Evolutionary conservation across 495 filamentous ascomycete genomes (phyloP).

Genomic region (Aspergillus ostianus): DNA sequence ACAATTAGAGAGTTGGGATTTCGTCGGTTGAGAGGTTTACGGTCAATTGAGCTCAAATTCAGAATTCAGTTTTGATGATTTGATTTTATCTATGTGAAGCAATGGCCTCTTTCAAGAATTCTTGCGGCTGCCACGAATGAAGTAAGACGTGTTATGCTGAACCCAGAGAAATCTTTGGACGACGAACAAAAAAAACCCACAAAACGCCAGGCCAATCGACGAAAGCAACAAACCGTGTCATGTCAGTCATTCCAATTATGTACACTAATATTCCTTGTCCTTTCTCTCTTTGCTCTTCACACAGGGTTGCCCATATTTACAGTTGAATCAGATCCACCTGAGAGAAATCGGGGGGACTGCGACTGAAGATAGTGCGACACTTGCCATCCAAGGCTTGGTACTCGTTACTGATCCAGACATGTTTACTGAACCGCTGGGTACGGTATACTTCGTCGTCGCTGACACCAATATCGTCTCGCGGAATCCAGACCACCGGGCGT

Average conservation of each 20-base stretch:
- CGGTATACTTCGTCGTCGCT: slow-evolving; percentile 86
- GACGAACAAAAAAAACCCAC: background rate
- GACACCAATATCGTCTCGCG: slow-evolving; percentile 84
- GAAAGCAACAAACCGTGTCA: background rate
- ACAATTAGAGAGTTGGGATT: no score
- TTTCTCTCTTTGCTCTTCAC: background rate
- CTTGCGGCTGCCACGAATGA: background rate
- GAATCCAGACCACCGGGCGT: slow-evolving; percentile 90
- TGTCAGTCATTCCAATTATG: background rate
- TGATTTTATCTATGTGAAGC: no score
- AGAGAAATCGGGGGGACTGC: slow-evolving; percentile 88
- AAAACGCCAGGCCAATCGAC: background rate
- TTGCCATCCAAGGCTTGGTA: slow-evolving; percentile 83
- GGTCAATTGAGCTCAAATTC: no score
- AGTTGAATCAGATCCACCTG: slow-evolving; percentile 86
- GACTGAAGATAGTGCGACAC: slow-evolving; percentile 79
- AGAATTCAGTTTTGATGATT: no score
- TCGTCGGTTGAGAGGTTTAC: no score
- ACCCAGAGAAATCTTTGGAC: background rate
- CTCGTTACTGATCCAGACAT: slow-evolving; percentile 94
- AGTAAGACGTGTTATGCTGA: background rate
- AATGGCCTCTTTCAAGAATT: no score
- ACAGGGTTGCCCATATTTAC: slow-evolving; percentile 29
- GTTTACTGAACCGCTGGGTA: slow-evolving; percentile 71
- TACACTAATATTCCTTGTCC: background rate